phyloP scores from a whole-genome alignment of 108 stramenopile species.

The Conticribra guillardii region DNA sequence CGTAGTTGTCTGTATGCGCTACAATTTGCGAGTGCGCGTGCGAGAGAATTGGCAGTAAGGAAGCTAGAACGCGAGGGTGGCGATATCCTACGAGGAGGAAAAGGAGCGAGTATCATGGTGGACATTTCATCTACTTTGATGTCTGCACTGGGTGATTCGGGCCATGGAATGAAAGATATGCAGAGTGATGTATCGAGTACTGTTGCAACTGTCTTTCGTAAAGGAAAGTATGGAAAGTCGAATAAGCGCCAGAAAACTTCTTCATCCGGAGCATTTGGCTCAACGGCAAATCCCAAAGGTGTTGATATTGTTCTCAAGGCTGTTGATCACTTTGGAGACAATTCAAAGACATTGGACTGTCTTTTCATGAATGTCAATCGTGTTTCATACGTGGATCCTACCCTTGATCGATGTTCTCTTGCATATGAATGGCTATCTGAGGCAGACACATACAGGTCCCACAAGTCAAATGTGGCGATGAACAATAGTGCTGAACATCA shows the following conservation, averaged over 20 bases:
- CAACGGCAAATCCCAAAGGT: not conserved
- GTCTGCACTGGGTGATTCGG: slow-evolving; percentile 55
- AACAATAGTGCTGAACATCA: slow-evolving; percentile 54
- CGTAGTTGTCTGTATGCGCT: slow-evolving; percentile 93
- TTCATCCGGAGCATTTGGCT: slow-evolving; percentile 8
- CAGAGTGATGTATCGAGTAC: slow-evolving; percentile 71
- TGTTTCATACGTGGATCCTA: slow-evolving; percentile 83
- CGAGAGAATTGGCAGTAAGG: slow-evolving; percentile 44
- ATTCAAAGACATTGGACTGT: slow-evolving; percentile 67
- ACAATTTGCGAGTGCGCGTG: slow-evolving; percentile 81
- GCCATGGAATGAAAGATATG: slow-evolving; percentile 77
- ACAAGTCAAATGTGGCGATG: slow-evolving; percentile 44
- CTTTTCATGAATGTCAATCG: slow-evolving; percentile 72
- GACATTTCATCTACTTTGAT: slow-evolving; percentile 65
- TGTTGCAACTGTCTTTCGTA: slow-evolving; percentile 67
- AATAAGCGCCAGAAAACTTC: slow-evolving; percentile 30
- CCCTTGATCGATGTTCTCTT: slow-evolving; percentile 70
- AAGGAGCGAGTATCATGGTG: slow-evolving; percentile 14
- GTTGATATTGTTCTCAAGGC: slow-evolving; percentile 45
- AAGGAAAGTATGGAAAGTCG: slow-evolving; percentile 29
- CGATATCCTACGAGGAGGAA: slow-evolving; percentile 17
- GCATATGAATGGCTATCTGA: slow-evolving; percentile 74
- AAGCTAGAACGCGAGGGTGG: slow-evolving; percentile 31
- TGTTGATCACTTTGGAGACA: slow-evolving; percentile 71
- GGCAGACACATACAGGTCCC: slow-evolving; percentile 54